phyloP scores from a whole-genome alignment of 148 eudicot species.

The Gaultheria prostrata region DNA sequence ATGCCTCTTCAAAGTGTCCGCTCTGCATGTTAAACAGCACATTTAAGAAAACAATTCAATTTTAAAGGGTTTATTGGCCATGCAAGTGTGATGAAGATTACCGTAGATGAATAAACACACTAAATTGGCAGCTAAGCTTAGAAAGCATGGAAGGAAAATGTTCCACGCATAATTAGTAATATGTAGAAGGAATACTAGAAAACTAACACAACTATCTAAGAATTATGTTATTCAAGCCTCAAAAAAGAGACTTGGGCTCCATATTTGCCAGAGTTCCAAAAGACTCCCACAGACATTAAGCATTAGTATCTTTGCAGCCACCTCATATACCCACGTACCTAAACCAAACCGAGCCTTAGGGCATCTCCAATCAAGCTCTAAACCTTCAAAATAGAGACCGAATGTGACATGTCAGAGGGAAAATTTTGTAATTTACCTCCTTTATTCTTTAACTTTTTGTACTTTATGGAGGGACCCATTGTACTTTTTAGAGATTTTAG shows the following conservation, averaged over 20 bases:
- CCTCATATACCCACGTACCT: background rate
- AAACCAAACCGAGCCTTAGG: too few relatives aligned
- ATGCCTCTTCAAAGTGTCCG: slow-evolving; percentile 77
- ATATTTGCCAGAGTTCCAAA: background rate
- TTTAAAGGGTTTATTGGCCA: background rate
- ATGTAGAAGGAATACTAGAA: background rate
- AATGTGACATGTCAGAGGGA: too few relatives aligned
- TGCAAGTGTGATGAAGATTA: background rate
- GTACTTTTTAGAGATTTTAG: too few relatives aligned
- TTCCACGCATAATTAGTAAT: background rate
- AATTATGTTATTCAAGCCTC: background rate
- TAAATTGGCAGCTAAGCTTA: background rate
- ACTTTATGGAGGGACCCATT: too few relatives aligned
- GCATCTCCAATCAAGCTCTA: too few relatives aligned
- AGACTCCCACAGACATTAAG: background rate
- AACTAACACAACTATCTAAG: background rate
- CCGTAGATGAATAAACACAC: background rate
- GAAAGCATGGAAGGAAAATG: background rate
- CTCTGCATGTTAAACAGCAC: slow-evolving; percentile 30
- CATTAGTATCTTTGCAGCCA: background rate
- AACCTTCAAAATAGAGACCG: too few relatives aligned
- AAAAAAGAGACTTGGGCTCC: background rate
- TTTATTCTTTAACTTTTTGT: too few relatives aligned
- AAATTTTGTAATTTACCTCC: too few relatives aligned
- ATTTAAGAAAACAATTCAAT: background rate